Evolutionary conservation across 352 stramenopile genomes (phyloP).

Genomic region (Nothophytophthora sp.): DNA sequence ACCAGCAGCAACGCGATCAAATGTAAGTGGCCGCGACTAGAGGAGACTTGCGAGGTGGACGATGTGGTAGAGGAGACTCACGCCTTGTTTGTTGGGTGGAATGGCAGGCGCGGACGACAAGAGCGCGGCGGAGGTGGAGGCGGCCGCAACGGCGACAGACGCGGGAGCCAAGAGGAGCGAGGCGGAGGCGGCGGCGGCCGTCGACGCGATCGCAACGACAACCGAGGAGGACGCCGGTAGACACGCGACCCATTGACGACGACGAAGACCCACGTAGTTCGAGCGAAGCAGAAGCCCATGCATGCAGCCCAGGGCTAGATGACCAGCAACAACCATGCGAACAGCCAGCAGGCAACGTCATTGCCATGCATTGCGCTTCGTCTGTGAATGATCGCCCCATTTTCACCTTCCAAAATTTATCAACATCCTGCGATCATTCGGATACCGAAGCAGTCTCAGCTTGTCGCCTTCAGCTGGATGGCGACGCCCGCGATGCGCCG

Average conservation of each 20-base stretch:
- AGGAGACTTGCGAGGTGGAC: not conserved
- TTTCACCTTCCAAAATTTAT: not conserved
- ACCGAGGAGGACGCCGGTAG: constrained; percentile 48
- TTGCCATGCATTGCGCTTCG: constrained; percentile 2
- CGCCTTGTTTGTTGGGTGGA: not conserved
- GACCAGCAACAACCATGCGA: constrained; percentile 16
- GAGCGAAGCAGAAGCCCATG: not conserved
- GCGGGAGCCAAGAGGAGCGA: constrained; percentile 23
- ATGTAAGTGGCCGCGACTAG: constrained; percentile 34
- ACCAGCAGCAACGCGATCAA: constrained; percentile 43
- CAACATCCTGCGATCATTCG: constrained; percentile 2
- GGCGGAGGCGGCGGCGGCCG: constrained; percentile 23
- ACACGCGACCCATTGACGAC: not conserved
- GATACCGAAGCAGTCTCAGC: no score
- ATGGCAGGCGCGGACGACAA: constrained; percentile 27
- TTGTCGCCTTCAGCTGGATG: no score
- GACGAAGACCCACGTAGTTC: not conserved
- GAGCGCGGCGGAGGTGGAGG: constrained; percentile 22
- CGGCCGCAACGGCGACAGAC: constrained; percentile 25
- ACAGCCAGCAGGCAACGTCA: not conserved
- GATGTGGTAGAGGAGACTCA: constrained; percentile 7
- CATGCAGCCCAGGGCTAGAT: constrained; percentile 9
- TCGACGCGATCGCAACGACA: constrained; percentile 40
- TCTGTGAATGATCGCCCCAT: constrained; percentile 12
- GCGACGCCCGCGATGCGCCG: constrained; percentile 19